A percentile compares a stretch with the other conserved stretches of the same genome.
These are phyloP conservation scores for Podospora pseudopauciseta DNA, from an alignment of 495 filamentous ascomycete genomes.

Conservation along the genomic window DNA sequence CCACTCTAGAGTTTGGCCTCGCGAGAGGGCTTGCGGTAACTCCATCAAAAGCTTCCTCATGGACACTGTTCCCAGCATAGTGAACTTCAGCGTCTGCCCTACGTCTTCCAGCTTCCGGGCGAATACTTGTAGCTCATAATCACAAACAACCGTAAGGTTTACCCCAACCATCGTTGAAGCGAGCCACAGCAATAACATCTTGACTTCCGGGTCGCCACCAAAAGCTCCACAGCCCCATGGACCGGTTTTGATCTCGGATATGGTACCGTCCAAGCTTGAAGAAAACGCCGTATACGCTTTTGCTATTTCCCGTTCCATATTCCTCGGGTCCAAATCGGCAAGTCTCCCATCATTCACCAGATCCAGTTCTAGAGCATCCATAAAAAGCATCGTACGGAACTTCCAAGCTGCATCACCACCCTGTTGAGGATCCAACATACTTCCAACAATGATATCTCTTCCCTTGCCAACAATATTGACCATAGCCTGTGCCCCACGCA, in stretches of 20 bases:
- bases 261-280: not conserved
- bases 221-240: constrained; percentile 32
- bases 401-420: constrained; percentile 5
- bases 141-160: constrained; percentile 21
- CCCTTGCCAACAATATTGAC: constrained; percentile 20
- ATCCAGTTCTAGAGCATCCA: constrained; percentile 33
- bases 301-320: constrained; percentile 20
- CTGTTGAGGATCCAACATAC: not conserved
- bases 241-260: constrained; percentile 18
- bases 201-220: constrained; percentile 28
- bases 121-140: not conserved
- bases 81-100: not conserved
- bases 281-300: constrained; percentile 27
- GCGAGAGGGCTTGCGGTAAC: not conserved
- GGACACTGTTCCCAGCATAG: not conserved
- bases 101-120: not conserved
- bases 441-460: constrained; percentile 15
- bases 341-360: constrained; percentile 10
- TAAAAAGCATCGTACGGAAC: constrained; percentile 27
- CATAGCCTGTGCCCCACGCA: constrained; percentile 22
- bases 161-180: constrained; percentile 24
- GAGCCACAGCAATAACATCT: constrained; percentile 27
- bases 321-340: constrained; percentile 20
- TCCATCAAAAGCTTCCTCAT: not conserved
- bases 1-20: not conserved